Evolutionary conservation across 2,329 filamentous ascomycete genomes (phyloP), one percentile per base, ranked within the genome.

Genomic region (Arthroderma uncinatum): DNA sequence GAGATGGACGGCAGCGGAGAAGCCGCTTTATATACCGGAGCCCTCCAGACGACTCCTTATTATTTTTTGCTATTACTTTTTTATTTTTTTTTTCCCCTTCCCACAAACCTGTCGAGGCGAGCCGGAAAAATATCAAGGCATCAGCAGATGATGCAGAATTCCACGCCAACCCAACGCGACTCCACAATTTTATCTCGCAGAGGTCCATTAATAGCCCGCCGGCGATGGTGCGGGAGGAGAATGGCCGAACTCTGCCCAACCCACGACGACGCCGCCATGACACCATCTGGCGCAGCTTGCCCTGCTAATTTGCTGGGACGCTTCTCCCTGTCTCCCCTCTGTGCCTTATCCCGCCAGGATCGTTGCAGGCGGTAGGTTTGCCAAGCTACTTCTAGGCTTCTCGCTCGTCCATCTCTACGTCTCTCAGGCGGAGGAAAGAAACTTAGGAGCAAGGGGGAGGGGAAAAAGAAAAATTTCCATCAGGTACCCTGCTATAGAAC

Each of bases 401-500:
- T 53, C 50, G 16, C 33, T 39, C 50, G 30, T n/a, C 23, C 33
- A 25, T 39, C 33, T 37, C 47, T 16, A 19, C n/a, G 12, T 50
- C 25, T 30, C 47, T 50, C 47, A 50, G 47, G 28, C 25, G 47
- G 28, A 25, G 19, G 47, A 21, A 14, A 23, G 25, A 50, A 33
- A 50, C 33, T 30, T 19, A 19, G n/a, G 47, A 14, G 47, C 12
- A 19, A 50, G 42, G 42, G 42, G 9, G 21, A 34, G 23, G 10
- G 25, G 28, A 33, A 50, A 50, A 50, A 50, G 25, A 50, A 50
- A 50, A 50, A 4, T 50, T 50, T 50, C 47, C 47, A 33, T 50
- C 47, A 50, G 47, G 47, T 50, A 50, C 47, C 47, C 47, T 50
- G 47, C 25, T 50, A 50, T 50, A 50, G 34, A 37, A 50, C 47